A percentile compares a stretch with the other conserved stretches of the same genome.
Evolutionary conservation across 2,329 filamentous ascomycete genomes (phyloP).

Genomic region (Neoscytalidium dimidiatum): DNA sequence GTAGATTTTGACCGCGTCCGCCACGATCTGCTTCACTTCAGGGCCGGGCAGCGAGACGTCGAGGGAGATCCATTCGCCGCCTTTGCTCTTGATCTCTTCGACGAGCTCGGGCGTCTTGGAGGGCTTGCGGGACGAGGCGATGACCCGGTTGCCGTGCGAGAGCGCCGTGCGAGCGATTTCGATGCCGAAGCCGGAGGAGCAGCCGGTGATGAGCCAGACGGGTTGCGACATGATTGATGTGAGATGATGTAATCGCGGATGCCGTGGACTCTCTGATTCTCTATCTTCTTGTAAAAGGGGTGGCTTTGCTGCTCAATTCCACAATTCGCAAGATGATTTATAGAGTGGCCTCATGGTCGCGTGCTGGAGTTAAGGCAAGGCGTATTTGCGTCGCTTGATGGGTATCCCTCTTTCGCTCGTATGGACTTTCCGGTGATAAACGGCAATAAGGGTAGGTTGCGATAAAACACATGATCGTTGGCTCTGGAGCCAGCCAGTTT

Average conservation of each 20-base stretch:
- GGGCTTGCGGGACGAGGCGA: slow-evolving; percentile 73
- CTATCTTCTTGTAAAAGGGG: too few species aligned
- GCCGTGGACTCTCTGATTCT: too few species aligned
- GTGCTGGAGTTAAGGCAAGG: too few species aligned
- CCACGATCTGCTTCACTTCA: slow-evolving; percentile 64
- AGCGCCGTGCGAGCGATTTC: slow-evolving; percentile 80
- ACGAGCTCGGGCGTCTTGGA: not conserved
- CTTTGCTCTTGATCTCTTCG: not conserved
- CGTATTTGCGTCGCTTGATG: too few species aligned
- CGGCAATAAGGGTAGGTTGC: too few species aligned
- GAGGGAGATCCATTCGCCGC: not conserved
- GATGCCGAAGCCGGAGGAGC: slow-evolving; percentile 87
- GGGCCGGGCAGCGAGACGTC: slow-evolving; percentile 71
- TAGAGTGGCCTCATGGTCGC: too few species aligned
- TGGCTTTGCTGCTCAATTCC: too few species aligned
- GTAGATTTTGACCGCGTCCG: slow-evolving; percentile 71
- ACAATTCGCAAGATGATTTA: too few species aligned
- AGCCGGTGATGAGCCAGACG: slow-evolving; percentile 73
- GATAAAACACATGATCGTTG: too few species aligned
- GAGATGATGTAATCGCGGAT: not conserved
- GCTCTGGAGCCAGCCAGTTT: too few species aligned
- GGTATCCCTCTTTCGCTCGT: too few species aligned
- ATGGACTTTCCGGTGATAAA: too few species aligned
- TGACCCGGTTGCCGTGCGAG: slow-evolving; percentile 74
- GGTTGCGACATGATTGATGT: not conserved